phyloP scores from a whole-genome alignment of 2,329 filamentous ascomycete species.

The Neospermospora avenae region DNA sequence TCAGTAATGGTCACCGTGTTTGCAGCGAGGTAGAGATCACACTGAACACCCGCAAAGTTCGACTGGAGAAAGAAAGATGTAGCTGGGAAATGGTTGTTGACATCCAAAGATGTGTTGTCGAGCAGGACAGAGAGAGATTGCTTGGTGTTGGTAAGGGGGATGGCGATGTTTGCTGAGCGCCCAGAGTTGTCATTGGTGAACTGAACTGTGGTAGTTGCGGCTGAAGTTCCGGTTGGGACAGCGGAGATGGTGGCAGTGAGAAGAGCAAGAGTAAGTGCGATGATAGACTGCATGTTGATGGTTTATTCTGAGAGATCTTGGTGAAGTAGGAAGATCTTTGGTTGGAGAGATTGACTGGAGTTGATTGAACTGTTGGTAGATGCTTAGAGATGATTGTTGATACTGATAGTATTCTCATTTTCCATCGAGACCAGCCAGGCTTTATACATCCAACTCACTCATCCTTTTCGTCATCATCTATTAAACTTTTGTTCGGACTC shows the following conservation, averaged over 20 bases:
- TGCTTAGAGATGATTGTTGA: background rate
- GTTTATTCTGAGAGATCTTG: background rate
- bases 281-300: slow-evolving; percentile 11
- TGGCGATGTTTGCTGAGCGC: slow-evolving; percentile 1
- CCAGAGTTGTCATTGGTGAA: slow-evolving; percentile 7
- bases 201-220: slow-evolving; percentile 2
- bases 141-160: background rate
- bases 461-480: background rate
- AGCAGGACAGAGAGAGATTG: background rate
- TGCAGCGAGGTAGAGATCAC: background rate
- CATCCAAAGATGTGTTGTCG: slow-evolving; percentile 1
- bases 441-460: slow-evolving; percentile 4
- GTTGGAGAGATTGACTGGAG: background rate
- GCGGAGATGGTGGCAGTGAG: background rate
- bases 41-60: slow-evolving; percentile 9
- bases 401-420: slow-evolving; percentile 1
- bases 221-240: background rate
- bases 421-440: background rate
- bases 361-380: background rate
- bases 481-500: background rate
- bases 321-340: background rate
- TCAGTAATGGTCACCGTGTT: slow-evolving; percentile 1
- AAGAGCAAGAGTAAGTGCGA: slow-evolving; percentile 1
- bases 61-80: slow-evolving; percentile 10
- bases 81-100: slow-evolving; percentile 4